Conservation (phyloP, 192 early-diverging fungal genomes). For the Cladochytrium replicatum region DNA sequence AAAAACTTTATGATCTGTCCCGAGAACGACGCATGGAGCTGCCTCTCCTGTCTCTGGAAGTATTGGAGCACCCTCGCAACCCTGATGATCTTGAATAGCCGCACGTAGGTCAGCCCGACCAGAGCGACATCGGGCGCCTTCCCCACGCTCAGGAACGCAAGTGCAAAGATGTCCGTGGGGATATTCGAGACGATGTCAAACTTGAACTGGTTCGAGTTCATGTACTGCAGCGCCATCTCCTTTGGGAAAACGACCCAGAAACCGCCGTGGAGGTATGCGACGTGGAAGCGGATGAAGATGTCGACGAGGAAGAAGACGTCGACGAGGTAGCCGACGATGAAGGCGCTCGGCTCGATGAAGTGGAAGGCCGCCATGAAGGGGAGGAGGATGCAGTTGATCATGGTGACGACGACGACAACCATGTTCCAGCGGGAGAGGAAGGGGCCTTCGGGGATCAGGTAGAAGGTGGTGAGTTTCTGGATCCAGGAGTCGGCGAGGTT, state of each 20-base stretch:
- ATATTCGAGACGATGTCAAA: slow-evolving; percentile 35
- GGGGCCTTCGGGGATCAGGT: slow-evolving; percentile 34
- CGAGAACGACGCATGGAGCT: slow-evolving; percentile 2
- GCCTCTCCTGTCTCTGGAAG: slow-evolving; percentile 5
- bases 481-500: slow-evolving; percentile 22
- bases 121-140: not conserved
- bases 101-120: not conserved
- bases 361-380: slow-evolving; percentile 44
- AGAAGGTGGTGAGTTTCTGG: slow-evolving; percentile 33
- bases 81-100: slow-evolving; percentile 6
- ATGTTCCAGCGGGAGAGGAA: slow-evolving; percentile 28
- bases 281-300: slow-evolving; percentile 41
- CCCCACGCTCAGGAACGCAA: slow-evolving; percentile 22
- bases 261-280: slow-evolving; percentile 39
- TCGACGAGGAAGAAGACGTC: slow-evolving; percentile 33
- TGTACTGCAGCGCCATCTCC: slow-evolving; percentile 40
- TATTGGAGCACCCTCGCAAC: not conserved
- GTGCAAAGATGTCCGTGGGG: slow-evolving; percentile 32
- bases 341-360: slow-evolving; percentile 17
- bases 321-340: slow-evolving; percentile 28
- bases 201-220: slow-evolving; percentile 28
- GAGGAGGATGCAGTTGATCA: slow-evolving; percentile 29
- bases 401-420: slow-evolving; percentile 28
- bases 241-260: slow-evolving; percentile 46
- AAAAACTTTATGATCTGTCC: slow-evolving; percentile 5